phyloP scores from a whole-genome alignment of 2,329 filamentous ascomycete species.

The Harringtonia lauricola region DNA sequence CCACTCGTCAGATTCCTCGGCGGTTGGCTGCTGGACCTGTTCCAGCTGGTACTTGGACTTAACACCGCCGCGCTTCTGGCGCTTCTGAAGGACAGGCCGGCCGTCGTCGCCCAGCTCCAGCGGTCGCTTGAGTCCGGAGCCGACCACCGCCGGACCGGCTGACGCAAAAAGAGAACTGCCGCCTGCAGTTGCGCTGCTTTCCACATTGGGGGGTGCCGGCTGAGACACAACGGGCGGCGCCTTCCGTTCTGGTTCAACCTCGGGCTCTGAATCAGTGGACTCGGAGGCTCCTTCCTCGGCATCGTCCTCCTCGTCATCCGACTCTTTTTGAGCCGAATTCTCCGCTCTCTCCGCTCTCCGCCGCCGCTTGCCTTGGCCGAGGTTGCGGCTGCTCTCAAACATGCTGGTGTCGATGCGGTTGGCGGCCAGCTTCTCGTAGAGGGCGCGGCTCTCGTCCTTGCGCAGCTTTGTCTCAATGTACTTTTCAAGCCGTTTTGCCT shows the following conservation, averaged over 20 bases:
- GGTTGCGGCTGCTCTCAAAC: constrained; percentile 64
- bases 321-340: constrained; percentile 36
- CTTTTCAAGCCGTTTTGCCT: constrained; percentile 56
- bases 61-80: constrained; percentile 59
- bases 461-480: constrained; percentile 81
- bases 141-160: constrained; percentile 26
- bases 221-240: too few relatives aligned
- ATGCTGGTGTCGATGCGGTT: constrained; percentile 73
- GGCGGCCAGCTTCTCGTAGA: constrained; percentile 73
- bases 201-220: too few relatives aligned
- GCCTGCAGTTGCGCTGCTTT: too few relatives aligned
- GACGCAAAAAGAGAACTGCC: constrained; percentile 6
- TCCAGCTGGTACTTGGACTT: constrained; percentile 61
- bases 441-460: constrained; percentile 80
- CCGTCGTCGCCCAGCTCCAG: constrained; percentile 71
- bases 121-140: constrained; percentile 78
- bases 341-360: constrained; percentile 50
- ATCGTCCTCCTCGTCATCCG: constrained; percentile 9
- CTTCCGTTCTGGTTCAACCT: too few relatives aligned
- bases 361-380: constrained; percentile 67
- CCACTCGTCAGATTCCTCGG: constrained; percentile 40
- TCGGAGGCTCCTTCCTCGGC: neutral
- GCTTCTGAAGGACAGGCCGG: constrained; percentile 70
- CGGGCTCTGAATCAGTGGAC: too few relatives aligned
- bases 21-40: constrained; percentile 48